Conservation (phyloP, 257 asterid genomes). For the Salvia miltiorrhiza region DNA sequence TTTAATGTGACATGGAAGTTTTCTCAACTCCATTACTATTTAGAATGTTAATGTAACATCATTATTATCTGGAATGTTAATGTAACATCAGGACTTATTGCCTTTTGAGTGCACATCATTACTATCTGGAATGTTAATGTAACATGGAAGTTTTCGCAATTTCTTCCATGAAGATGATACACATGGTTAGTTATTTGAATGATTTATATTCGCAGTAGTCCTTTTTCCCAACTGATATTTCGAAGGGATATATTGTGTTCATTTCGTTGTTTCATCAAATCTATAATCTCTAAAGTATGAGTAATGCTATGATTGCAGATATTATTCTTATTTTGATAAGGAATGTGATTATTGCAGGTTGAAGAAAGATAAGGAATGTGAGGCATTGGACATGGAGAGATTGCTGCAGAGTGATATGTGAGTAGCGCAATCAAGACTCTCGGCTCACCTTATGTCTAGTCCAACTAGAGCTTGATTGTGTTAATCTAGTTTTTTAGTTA, state of each 20-base stretch:
- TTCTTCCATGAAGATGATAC: neutral
- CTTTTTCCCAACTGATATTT: neutral
- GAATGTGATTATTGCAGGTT: slow-evolving; percentile 51
- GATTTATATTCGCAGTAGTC: neutral
- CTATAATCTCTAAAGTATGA: slow-evolving; percentile 18
- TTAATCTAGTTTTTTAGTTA: neutral
- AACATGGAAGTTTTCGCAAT: neutral
- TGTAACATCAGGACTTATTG: too few species aligned
- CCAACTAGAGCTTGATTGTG: neutral
- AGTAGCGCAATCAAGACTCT: neutral
- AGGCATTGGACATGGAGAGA: too few species aligned
- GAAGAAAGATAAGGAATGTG: too few species aligned
- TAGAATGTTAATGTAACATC: too few species aligned
- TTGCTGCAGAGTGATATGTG: neutral
- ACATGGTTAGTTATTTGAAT: neutral
- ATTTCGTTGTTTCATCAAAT: slow-evolving; percentile 5
- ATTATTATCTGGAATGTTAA: too few species aligned
- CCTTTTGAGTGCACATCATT: neutral
- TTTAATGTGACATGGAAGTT: too few species aligned
- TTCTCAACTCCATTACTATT: too few species aligned
- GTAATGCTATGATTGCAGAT: slow-evolving; percentile 54
- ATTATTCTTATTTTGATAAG: slow-evolving; percentile 74
- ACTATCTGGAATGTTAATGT: neutral
- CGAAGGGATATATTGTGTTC: neutral
- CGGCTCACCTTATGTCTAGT: neutral